Evolutionary conservation across 129 eudicot species (phyloP).

Genomic region (Centrapalus pauciflorus): DNA sequence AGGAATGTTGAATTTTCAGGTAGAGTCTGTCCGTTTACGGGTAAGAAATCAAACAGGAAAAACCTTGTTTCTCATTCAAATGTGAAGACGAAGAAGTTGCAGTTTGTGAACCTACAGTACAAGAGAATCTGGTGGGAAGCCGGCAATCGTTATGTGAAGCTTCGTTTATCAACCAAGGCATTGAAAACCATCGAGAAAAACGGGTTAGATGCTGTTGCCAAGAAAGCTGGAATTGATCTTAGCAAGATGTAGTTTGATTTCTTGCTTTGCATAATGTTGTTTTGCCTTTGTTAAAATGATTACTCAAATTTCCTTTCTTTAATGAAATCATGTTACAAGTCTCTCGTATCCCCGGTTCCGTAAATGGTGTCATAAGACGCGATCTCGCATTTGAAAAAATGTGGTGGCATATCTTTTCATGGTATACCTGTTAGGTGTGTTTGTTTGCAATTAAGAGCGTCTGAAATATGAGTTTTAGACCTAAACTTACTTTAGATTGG

Average conservation of each 20-base stretch:
- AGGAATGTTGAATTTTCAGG: slow-evolving; percentile 46
- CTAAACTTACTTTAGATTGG: too few species aligned
- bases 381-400: too few species aligned
- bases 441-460: too few species aligned
- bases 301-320: slow-evolving; percentile 3
- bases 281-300: slow-evolving; percentile 11
- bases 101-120: slow-evolving; percentile 85
- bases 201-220: slow-evolving; percentile 89
- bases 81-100: slow-evolving; percentile 79
- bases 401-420: background rate
- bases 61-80: slow-evolving; percentile 83
- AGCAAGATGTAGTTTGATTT: slow-evolving; percentile 42
- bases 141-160: slow-evolving; percentile 79
- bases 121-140: slow-evolving; percentile 98
- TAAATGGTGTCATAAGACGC: too few species aligned
- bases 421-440: slow-evolving; percentile 8
- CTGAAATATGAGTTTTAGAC: too few species aligned
- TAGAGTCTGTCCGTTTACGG: slow-evolving; percentile 87
- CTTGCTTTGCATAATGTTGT: slow-evolving; percentile 8
- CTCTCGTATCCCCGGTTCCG: too few species aligned
- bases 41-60: slow-evolving; percentile 87
- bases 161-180: slow-evolving; percentile 86
- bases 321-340: slow-evolving; percentile 17
- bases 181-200: slow-evolving; percentile 93
- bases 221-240: slow-evolving; percentile 97